Conservation (phyloP, 805 yeast species). For the Ogataea polymorpha region DNA sequence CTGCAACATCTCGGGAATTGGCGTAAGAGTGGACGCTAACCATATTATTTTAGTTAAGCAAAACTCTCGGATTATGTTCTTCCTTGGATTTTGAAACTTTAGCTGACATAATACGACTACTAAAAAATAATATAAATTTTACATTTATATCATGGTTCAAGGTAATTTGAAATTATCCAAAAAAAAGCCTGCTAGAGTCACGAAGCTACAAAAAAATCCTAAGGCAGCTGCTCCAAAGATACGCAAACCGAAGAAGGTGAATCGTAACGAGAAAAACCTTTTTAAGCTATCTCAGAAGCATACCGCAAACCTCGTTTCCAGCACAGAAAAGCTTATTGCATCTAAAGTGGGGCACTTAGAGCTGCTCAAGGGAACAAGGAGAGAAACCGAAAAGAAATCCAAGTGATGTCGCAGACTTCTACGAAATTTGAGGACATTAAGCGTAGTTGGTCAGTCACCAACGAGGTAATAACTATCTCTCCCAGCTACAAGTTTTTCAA, state of each 20-base stretch:
- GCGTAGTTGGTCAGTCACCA: slow-evolving; percentile 25
- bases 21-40: slow-evolving; percentile 46
- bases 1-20: slow-evolving; percentile 59
- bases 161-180: slow-evolving; percentile 57
- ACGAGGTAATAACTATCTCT: slow-evolving; percentile 15
- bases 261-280: slow-evolving; percentile 41
- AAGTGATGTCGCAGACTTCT: slow-evolving; percentile 30
- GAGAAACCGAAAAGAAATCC: slow-evolving; percentile 66
- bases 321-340: slow-evolving; percentile 83
- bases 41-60: slow-evolving; percentile 12
- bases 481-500: slow-evolving; percentile 22
- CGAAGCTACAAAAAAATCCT: slow-evolving; percentile 64
- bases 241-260: slow-evolving; percentile 62
- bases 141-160: slow-evolving; percentile 57
- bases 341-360: slow-evolving; percentile 94
- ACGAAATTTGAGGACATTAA: slow-evolving; percentile 1
- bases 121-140: slow-evolving; percentile 1
- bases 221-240: slow-evolving; percentile 73
- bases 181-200: slow-evolving; percentile 49
- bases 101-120: slow-evolving; percentile 2
- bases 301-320: slow-evolving; percentile 47
- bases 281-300: slow-evolving; percentile 58
- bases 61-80: slow-evolving; percentile 1
- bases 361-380: slow-evolving; percentile 83
- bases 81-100: neutral